A percentile compares a stretch with the other conserved stretches of the same genome.
Conservation (phyloP, 1,284 basidiomycete genomes). For the Trichosporon sp. region DNA sequence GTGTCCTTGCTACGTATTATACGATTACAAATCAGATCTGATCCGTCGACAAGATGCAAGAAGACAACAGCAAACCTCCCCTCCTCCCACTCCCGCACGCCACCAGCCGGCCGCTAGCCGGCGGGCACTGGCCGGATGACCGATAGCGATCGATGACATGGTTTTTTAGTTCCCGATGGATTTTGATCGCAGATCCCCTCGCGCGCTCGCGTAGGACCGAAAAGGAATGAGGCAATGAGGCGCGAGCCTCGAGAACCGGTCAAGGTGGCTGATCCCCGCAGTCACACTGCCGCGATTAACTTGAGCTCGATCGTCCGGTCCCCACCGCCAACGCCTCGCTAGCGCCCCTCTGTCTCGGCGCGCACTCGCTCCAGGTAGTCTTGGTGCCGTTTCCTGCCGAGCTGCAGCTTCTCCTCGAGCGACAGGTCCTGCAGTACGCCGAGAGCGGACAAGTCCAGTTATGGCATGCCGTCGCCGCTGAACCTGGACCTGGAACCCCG, state of each 20-base stretch:
- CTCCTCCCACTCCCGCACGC: neutral
- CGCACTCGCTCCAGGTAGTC: constrained; percentile 44
- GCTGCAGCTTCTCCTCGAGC: constrained; percentile 42
- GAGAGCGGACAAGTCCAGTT: constrained; percentile 28
- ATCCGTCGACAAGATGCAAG: constrained; percentile 1
- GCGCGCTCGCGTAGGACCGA: no score
- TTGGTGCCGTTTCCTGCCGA: constrained; percentile 46
- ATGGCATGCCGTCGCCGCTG: constrained; percentile 15
- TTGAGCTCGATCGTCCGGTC: neutral
- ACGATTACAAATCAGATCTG: constrained; percentile 13
- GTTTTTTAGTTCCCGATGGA: constrained; percentile 2
- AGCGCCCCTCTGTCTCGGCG: constrained; percentile 17
- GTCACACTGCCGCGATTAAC: neutral
- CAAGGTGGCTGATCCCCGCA: neutral
- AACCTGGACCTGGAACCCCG: neutral
- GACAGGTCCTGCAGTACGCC: constrained; percentile 37
- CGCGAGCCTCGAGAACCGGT: neutral
- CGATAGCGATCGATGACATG: constrained; percentile 5
- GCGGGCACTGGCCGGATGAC: neutral
- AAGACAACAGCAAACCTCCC: neutral
- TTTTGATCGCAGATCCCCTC: neutral
- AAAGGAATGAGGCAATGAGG: neutral
- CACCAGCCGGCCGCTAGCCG: neutral
- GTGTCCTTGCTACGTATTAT: constrained; percentile 1
- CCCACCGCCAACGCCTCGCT: neutral